Evolutionary conservation across 2,329 filamentous ascomycete species (phyloP).

Genomic region (Exophiala viscosa): DNA sequence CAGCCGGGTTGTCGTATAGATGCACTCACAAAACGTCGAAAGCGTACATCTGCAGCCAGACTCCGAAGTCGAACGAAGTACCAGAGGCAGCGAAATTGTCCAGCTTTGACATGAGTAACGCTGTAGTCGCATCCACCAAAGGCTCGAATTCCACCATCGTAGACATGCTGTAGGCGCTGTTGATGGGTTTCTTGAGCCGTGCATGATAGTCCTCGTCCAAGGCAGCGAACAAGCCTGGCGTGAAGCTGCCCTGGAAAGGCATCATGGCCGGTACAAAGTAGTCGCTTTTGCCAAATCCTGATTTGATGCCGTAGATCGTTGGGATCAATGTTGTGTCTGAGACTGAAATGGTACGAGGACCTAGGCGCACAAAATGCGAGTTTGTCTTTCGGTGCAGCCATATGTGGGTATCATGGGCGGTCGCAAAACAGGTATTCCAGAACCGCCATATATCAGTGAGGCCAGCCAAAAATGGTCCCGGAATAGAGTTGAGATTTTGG

Average conservation of each 20-base stretch:
- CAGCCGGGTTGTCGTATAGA: not conserved
- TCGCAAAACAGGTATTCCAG: slow-evolving; percentile 60
- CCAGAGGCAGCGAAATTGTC: slow-evolving; percentile 45
- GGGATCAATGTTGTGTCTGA: slow-evolving; percentile 69
- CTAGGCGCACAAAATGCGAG: slow-evolving; percentile 65
- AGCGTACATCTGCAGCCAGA: slow-evolving; percentile 17
- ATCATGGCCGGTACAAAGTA: slow-evolving; percentile 15
- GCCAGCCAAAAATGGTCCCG: slow-evolving; percentile 66
- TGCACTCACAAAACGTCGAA: slow-evolving; percentile 24
- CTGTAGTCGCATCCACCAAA: slow-evolving; percentile 70
- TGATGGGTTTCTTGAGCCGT: slow-evolving; percentile 69
- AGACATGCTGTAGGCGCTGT: slow-evolving; percentile 57
- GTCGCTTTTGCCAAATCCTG: slow-evolving; percentile 69
- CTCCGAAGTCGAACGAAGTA: slow-evolving; percentile 5
- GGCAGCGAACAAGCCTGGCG: slow-evolving; percentile 58
- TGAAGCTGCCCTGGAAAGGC: slow-evolving; percentile 27
- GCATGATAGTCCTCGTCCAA: slow-evolving; percentile 69
- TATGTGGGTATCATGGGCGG: slow-evolving; percentile 65
- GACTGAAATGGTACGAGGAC: slow-evolving; percentile 70
- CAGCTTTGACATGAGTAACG: slow-evolving; percentile 63
- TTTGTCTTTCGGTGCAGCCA: slow-evolving; percentile 68
- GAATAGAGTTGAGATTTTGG: slow-evolving; percentile 46
- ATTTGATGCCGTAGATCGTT: slow-evolving; percentile 75
- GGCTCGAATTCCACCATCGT: slow-evolving; percentile 52
- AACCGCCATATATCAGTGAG: slow-evolving; percentile 73